Percentiles rank a stretch among this genome's conserved stretches.
Evolutionary conservation across 2,329 filamentous ascomycete genomes (phyloP).

Genomic region (Talaromyces verruculosus): DNA sequence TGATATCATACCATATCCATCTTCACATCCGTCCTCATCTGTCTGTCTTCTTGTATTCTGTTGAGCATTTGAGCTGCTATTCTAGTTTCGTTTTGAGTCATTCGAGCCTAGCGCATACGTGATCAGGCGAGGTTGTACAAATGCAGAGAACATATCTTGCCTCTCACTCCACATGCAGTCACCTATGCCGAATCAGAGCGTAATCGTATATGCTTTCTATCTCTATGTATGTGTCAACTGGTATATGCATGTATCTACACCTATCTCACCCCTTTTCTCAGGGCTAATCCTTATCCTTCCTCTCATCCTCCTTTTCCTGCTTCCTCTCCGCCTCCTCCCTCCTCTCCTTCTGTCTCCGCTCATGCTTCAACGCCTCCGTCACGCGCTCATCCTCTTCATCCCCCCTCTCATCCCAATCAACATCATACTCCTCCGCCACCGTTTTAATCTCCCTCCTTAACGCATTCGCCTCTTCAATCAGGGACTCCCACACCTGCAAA

Average conservation of each 20-base stretch:
- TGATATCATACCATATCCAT: background rate
- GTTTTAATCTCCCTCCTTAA: slow-evolving; percentile 75
- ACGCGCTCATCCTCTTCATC: slow-evolving; percentile 68
- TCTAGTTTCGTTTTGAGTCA: background rate
- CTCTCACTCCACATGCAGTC: background rate
- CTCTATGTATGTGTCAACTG: background rate
- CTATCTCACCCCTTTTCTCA: background rate
- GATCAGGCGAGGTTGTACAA: slow-evolving; percentile 16
- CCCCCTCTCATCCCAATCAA: slow-evolving; percentile 77
- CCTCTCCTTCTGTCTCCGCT: slow-evolving; percentile 44
- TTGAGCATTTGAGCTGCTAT: background rate
- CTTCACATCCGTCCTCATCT: background rate
- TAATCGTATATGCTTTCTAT: background rate
- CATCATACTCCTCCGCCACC: slow-evolving; percentile 82
- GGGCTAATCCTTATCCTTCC: background rate
- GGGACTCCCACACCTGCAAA: slow-evolving; percentile 69
- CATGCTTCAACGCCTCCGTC: slow-evolving; percentile 53
- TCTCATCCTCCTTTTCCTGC: slow-evolving; percentile 9
- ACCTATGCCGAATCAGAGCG: background rate
- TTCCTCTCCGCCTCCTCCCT: slow-evolving; percentile 32
- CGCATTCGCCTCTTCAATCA: slow-evolving; percentile 77
- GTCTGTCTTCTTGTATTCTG: slow-evolving; percentile 16
- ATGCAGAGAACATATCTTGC: slow-evolving; percentile 7
- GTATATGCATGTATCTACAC: background rate
- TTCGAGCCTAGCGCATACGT: slow-evolving; percentile 26